Evolutionary conservation across 2,329 filamentous ascomycete genomes (phyloP).

Genomic region (Boeremia exigua): DNA sequence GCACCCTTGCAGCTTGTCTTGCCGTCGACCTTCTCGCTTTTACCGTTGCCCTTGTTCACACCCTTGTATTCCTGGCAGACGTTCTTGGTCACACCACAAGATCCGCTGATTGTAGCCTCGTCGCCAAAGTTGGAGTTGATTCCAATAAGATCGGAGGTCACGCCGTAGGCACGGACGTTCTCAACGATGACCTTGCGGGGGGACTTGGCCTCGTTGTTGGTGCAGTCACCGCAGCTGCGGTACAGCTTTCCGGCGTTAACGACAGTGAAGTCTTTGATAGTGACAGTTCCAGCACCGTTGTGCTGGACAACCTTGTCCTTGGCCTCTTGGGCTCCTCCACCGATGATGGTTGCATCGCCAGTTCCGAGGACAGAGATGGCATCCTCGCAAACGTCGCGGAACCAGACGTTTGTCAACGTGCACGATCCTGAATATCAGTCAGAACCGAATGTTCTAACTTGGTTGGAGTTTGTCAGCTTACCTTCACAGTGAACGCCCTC

Average conservation of each 20-base stretch:
- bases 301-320: constrained; percentile 48
- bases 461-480: constrained; percentile 26
- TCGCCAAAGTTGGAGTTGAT: constrained; percentile 59
- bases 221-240: constrained; percentile 54
- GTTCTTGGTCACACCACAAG: constrained; percentile 34
- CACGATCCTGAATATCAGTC: constrained; percentile 48
- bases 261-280: constrained; percentile 50
- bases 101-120: constrained; percentile 53
- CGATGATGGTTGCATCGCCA: constrained; percentile 43
- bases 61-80: constrained; percentile 35
- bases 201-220: constrained; percentile 53
- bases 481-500: constrained; percentile 60
- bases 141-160: constrained; percentile 50
- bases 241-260: constrained; percentile 57
- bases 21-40: constrained; percentile 22
- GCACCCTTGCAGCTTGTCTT: constrained; percentile 20
- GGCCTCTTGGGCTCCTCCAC: constrained; percentile 42
- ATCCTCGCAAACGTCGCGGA: constrained; percentile 44
- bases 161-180: constrained; percentile 48
- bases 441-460: background rate
- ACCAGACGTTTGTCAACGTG: constrained; percentile 47
- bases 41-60: constrained; percentile 28
- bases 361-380: constrained; percentile 36
- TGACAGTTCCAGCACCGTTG: constrained; percentile 40
- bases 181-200: constrained; percentile 52